These are phyloP conservation scores for Pseudogymnoascus sp. DNA, from an alignment of 2,329 filamentous ascomycete species.

Conservation along the genomic window DNA sequence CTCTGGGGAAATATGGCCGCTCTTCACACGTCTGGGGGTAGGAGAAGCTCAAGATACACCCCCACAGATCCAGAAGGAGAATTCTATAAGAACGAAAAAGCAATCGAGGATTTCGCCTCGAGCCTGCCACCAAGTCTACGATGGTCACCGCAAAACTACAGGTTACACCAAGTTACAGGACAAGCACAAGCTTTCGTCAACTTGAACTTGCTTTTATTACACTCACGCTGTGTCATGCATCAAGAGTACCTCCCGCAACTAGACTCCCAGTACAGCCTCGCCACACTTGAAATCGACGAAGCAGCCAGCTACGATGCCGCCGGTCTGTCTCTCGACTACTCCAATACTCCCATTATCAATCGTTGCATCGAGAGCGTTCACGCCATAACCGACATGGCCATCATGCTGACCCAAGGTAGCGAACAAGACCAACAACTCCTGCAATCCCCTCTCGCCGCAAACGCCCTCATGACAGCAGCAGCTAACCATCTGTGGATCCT, in stretches of 20 bases:
- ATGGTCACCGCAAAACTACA: slow-evolving; percentile 12
- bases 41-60: background rate
- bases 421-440: slow-evolving; percentile 5
- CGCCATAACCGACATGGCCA: slow-evolving; percentile 9
- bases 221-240: slow-evolving; percentile 13
- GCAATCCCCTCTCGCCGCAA: slow-evolving; percentile 10
- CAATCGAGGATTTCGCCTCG: background rate
- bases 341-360: background rate
- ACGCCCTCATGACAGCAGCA: slow-evolving; percentile 6
- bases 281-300: background rate
- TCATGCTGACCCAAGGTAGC: background rate
- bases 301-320: slow-evolving; percentile 1
- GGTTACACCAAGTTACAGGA: slow-evolving; percentile 13
- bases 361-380: background rate
- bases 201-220: slow-evolving; percentile 12
- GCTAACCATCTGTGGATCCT: slow-evolving; percentile 5
- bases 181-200: slow-evolving; percentile 15
- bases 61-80: slow-evolving; percentile 1
- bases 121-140: background rate
- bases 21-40: slow-evolving; percentile 4
- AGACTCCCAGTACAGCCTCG: slow-evolving; percentile 13
- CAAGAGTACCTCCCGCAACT: slow-evolving; percentile 15
- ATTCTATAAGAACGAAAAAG: background rate
- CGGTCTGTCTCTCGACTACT: slow-evolving; percentile 9
- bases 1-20: slow-evolving; percentile 9